Base-by-base conservation (phyloP, 768 basidiomycete species). In the Flagelloscypha sp. region DNA sequence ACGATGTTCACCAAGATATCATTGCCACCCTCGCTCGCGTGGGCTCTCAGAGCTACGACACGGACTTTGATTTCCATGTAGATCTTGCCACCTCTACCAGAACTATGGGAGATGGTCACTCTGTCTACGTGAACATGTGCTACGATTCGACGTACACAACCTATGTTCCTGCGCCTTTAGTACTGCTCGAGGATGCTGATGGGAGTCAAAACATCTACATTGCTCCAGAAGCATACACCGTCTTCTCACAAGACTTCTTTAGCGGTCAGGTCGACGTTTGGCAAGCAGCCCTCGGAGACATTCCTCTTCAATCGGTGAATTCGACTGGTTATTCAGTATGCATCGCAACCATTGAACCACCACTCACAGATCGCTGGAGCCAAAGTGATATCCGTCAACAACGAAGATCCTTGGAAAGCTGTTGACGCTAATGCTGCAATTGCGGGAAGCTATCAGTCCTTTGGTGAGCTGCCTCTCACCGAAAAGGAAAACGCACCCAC, bases 1-100 rank as follows among this genome's bases (percentile, higher is more conserved):
- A 61, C 7, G 72, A 75, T 37, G 74, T 79, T 6, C 74, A 76
- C 37, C 74, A 75, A 45, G 68, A 80, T 45, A 46, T 79, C 8
- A 50, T 62, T 12, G 60, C 53, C 9, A 74, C 75, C 48, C 52
- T 78, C 27, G 63, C 60, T 6, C 59, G 68, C 27, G 74, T 75
- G 38, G 59, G 55, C 27, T 42, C 44, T 17, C 61, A 63, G 37
- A 35, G 48, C 1, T 77, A 76, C 44, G 23, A 50, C 2, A 70
- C 68, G 9, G 74, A 78, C 25, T 72, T 71, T 40, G 68, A 72
- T 42, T 59, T 76, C 27, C 75, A 77, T 47, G 43, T 74, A 21
- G 74, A 74, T 44, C 50, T 77, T 9, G 74, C 67, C 22, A 58
- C 63, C 12, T 58, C 75, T 1, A 58, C 76, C 39, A 74, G 73